phyloP scores from a whole-genome alignment of 805 yeast genomes.

The Candida glaebosa region DNA sequence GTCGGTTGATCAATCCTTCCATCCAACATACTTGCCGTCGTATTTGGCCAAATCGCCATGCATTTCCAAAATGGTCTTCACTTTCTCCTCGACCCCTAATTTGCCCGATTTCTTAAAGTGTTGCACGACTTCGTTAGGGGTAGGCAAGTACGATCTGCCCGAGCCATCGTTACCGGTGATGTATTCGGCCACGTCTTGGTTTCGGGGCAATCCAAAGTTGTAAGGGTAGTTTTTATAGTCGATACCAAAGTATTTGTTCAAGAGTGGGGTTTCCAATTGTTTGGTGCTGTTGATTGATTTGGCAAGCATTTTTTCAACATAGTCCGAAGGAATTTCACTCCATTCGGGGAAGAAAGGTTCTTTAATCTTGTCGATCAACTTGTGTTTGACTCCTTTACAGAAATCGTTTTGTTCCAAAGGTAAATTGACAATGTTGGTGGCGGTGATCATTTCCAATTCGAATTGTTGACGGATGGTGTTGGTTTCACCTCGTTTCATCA shows the following conservation, averaged over 20 bases:
- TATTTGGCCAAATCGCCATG: slow-evolving; percentile 45
- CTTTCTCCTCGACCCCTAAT: slow-evolving; percentile 59
- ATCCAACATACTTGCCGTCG: slow-evolving; percentile 39
- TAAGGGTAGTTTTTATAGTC: slow-evolving; percentile 50
- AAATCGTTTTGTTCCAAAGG: slow-evolving; percentile 55
- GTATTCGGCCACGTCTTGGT: slow-evolving; percentile 57
- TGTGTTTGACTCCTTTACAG: slow-evolving; percentile 63
- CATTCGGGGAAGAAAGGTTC: slow-evolving; percentile 37
- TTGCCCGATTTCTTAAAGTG: slow-evolving; percentile 55
- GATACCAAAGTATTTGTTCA: slow-evolving; percentile 37
- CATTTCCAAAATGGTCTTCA: slow-evolving; percentile 55
- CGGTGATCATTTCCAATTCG: slow-evolving; percentile 69
- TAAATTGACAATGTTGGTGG: slow-evolving; percentile 65
- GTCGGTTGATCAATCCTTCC: slow-evolving; percentile 33
- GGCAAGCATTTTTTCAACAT: slow-evolving; percentile 16
- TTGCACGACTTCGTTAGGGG: slow-evolving; percentile 62
- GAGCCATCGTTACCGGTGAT: slow-evolving; percentile 68
- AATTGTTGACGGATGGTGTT: slow-evolving; percentile 64
- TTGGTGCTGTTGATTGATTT: slow-evolving; percentile 20
- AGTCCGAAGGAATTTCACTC: slow-evolving; percentile 16
- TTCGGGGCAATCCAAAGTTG: slow-evolving; percentile 78
- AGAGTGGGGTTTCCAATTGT: slow-evolving; percentile 30
- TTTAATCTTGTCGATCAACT: slow-evolving; percentile 58
- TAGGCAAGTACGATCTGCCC: slow-evolving; percentile 63
- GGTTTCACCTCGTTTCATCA: slow-evolving; percentile 58